Percentiles rank a stretch among this genome's conserved stretches.
These are phyloP conservation scores for Pseudevernia furfuracea DNA, from an alignment of 495 filamentous ascomycete genomes.

Conservation along the genomic window DNA sequence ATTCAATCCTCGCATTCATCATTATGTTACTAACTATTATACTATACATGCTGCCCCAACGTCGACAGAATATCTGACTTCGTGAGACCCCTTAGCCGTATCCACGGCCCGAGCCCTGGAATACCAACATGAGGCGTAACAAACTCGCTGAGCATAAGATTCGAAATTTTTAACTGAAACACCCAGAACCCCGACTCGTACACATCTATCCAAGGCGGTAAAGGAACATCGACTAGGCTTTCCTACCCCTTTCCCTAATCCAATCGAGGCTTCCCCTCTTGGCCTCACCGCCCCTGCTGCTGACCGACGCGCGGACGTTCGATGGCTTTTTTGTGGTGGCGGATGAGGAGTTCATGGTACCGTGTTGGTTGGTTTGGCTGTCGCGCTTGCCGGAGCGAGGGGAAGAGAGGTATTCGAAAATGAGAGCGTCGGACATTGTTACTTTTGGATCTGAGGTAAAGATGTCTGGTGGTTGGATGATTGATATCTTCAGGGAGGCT, in stretches of 20 bases:
- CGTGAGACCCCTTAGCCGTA: neutral
- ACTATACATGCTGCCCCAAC: neutral
- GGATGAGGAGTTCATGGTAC: neutral
- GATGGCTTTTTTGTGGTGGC: neutral
- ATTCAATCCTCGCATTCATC: neutral
- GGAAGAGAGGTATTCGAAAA: constrained; percentile 3
- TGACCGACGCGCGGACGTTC: neutral
- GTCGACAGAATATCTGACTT: neutral
- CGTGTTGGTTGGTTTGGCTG: constrained; percentile 18
- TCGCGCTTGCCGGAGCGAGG: neutral
- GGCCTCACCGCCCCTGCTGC: neutral
- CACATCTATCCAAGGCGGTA: neutral
- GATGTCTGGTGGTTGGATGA: neutral
- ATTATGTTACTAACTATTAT: neutral
- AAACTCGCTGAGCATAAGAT: too few species aligned
- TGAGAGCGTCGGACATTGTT: constrained; percentile 11
- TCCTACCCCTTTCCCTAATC: neutral
- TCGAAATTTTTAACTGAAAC: too few species aligned
- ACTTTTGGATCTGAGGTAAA: neutral
- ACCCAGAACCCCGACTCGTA: too few species aligned
- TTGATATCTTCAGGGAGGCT: neutral
- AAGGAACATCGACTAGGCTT: neutral
- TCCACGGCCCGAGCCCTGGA: neutral
- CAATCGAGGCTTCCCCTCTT: neutral
- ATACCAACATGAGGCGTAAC: too few species aligned